phyloP scores from a whole-genome alignment of 2,329 filamentous ascomycete genomes.

The Xylaria sp. region DNA sequence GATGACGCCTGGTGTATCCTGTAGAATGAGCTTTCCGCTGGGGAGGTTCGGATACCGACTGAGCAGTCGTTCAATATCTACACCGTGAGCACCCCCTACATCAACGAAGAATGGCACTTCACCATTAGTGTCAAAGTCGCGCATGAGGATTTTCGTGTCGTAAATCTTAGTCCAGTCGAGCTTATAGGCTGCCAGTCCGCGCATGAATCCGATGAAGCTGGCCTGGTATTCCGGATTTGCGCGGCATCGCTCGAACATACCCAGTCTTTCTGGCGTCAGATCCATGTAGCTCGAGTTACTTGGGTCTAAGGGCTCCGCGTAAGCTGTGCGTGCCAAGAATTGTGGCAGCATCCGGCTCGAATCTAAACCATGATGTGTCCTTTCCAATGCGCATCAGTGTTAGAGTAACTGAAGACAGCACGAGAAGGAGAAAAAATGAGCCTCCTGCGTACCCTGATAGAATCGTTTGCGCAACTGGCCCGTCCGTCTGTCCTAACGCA shows the following conservation, averaged over 20 bases:
- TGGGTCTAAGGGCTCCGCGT: constrained; percentile 48
- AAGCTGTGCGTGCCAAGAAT: constrained; percentile 49
- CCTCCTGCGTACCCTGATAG: constrained; percentile 22
- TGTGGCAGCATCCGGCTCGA: constrained; percentile 48
- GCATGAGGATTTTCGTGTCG: constrained; percentile 39
- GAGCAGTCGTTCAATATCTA: constrained; percentile 50
- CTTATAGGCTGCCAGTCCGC: constrained; percentile 49
- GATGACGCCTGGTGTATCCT: constrained; percentile 53
- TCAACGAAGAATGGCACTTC: constrained; percentile 49
- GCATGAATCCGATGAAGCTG: constrained; percentile 52
- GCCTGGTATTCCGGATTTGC: constrained; percentile 45
- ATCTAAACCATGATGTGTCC: constrained; percentile 46
- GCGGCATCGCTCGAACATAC: constrained; percentile 50
- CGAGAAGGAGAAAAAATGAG: neutral
- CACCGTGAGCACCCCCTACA: constrained; percentile 53
- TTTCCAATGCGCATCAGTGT: constrained; percentile 17
- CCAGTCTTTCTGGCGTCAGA: constrained; percentile 38
- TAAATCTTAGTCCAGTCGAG: constrained; percentile 51
- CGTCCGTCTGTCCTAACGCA: constrained; percentile 18
- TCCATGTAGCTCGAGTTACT: constrained; percentile 41
- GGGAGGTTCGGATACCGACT: constrained; percentile 48
- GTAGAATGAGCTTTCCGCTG: constrained; percentile 49
- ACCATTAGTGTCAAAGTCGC: constrained; percentile 34
- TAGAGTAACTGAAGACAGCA: neutral
- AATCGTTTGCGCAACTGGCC: constrained; percentile 30